phyloP scores from a whole-genome alignment of 1,284 basidiomycete species.

The Malassezia japonica region DNA sequence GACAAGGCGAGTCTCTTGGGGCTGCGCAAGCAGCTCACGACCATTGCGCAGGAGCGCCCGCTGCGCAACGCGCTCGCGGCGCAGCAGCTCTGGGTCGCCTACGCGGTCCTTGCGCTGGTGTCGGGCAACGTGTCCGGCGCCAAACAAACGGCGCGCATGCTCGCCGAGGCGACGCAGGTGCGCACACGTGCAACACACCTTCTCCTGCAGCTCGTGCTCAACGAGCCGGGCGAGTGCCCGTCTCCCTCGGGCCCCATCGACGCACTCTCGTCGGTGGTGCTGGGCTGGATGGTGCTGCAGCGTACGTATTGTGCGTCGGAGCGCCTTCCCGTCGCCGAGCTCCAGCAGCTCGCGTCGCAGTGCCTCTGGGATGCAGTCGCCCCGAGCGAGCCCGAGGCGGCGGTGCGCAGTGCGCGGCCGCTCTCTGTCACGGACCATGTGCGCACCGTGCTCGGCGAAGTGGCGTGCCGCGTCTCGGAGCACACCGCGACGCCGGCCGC shows the following conservation, averaged over 20 bases:
- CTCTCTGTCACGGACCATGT: too few relatives aligned
- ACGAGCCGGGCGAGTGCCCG: background rate
- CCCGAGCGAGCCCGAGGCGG: background rate
- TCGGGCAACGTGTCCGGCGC: background rate
- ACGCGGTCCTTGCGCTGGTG: constrained; percentile 5
- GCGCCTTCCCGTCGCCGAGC: background rate
- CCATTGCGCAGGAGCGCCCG: background rate
- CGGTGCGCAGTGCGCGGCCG: background rate
- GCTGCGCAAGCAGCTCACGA: constrained; percentile 1
- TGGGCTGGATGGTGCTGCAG: constrained; percentile 12
- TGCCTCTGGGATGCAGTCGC: constrained; percentile 10
- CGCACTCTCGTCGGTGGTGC: background rate
- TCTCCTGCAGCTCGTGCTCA: background rate
- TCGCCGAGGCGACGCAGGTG: background rate
- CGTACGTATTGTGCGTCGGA: background rate
- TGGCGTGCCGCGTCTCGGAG: too few relatives aligned
- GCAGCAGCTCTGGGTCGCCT: constrained; percentile 11
- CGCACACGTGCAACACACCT: background rate
- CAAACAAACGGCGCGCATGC: background rate
- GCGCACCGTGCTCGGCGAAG: background rate
- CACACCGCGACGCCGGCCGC: background rate
- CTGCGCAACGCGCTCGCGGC: background rate
- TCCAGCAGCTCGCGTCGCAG: constrained; percentile 11
- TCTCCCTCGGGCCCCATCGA: constrained; percentile 6
- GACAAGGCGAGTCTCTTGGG: constrained; percentile 4